These are phyloP conservation scores for Tripterygium wilfordii DNA, from an alignment of 177 flowering plant genomes.

Conservation along the genomic window DNA sequence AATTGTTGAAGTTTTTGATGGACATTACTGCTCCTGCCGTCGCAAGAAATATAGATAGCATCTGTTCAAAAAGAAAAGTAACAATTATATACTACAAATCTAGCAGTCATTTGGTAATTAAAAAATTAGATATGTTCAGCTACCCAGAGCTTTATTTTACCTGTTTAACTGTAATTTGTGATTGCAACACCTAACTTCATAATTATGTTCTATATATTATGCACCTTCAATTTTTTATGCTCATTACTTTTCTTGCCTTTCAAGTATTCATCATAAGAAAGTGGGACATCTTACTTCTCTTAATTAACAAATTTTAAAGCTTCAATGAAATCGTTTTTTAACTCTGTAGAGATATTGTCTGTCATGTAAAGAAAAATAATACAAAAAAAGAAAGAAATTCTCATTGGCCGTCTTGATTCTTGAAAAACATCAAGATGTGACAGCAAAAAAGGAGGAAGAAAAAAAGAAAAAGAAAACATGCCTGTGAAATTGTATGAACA, in stretches of 20 bases:
- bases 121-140: background rate
- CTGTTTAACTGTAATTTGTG: background rate
- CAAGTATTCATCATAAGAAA: constrained; percentile 22
- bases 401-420: too few species aligned
- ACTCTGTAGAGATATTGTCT: constrained; percentile 2
- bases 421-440: background rate
- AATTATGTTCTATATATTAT: too few species aligned
- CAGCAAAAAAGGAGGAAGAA: background rate
- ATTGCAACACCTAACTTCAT: too few species aligned
- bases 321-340: background rate
- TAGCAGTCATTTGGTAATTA: background rate
- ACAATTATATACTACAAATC: background rate
- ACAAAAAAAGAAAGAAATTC: too few species aligned
- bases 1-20: constrained; percentile 61
- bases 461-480: constrained; percentile 6
- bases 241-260: constrained; percentile 22
- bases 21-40: constrained; percentile 75
- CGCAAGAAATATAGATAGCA: constrained; percentile 43
- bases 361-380: constrained; percentile 1
- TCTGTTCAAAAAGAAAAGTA: constrained; percentile 40
- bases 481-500: constrained; percentile 41
- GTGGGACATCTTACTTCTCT: background rate
- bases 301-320: background rate
- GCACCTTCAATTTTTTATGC: too few species aligned
- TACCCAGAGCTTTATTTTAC: background rate